Base-by-base conservation (phyloP, 495 filamentous ascomycete species). In the Aspergillus campestris region DNA sequence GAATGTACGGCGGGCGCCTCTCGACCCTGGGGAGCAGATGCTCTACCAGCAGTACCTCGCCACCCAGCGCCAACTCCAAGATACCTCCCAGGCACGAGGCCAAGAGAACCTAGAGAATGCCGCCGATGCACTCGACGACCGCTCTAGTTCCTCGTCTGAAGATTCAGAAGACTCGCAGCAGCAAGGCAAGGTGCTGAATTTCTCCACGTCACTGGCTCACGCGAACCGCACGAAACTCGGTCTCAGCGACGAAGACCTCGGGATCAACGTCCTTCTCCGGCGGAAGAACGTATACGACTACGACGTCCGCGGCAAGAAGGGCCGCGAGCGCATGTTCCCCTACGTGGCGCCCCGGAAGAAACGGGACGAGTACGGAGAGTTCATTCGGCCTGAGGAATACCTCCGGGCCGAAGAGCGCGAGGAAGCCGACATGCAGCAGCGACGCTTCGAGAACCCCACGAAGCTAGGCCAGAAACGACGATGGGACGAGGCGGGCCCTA, bases 361-460 rank as follows among this genome's bases (percentile, higher is more conserved):
- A 18, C 78, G 72, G 8, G 94, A 97, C 61, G 90, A 95, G 47
- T 97, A 88, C 57, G 92, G 92, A 35, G 94, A 97, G 49, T 67
- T 91, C 43, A 94, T 97, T 53, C 75, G 88, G 38, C 88, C 91
- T 0, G 92, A 97, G 45, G 92, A 96, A 33, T 98, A 87, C 57
- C 72, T 95, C n/a, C 75, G 90, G 37, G 90, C 89, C 0, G 92
- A 98, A 55, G 92, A 97, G 63, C 75, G 84, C 18, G 89, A 95
- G 48, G 88, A 94, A 42, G 78, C 81, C 12, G 86, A 91, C 40
- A 67, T 71, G 61, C 69, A 73, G 34, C 69, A 73, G 54, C 63
- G 63, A 8, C 52, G 79, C 67, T 40, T 76, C 27, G 60, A 70
- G n/a, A 61, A 62, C 18, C 56, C 86, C 50, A 83, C 80, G 24